A percentile compares a stretch with the other conserved stretches of the same genome.
Conservation (phyloP, 1,139 yeast species). For the Yamadazyma pseudoaaseri region DNA sequence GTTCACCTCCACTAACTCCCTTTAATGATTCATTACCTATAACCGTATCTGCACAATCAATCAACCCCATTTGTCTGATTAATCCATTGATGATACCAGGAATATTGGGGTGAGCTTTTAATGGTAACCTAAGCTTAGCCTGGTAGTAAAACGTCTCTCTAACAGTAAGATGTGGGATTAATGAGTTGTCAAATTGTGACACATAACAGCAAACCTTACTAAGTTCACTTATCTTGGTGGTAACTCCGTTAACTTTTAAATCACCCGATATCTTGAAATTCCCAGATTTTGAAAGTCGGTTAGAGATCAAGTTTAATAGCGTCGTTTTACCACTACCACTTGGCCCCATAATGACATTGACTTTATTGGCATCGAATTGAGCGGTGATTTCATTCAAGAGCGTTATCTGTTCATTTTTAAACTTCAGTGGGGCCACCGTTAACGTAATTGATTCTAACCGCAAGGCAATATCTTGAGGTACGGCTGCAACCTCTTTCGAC, state of each 20-base stretch:
- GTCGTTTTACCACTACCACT: slow-evolving; percentile 88
- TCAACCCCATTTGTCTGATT: slow-evolving; percentile 65
- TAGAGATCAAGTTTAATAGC: slow-evolving; percentile 62
- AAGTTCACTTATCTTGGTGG: slow-evolving; percentile 44
- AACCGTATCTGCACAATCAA: slow-evolving; percentile 74
- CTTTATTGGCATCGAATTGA: slow-evolving; percentile 53
- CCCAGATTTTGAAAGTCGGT: slow-evolving; percentile 47
- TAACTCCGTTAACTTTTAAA: slow-evolving; percentile 17
- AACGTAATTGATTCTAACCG: slow-evolving; percentile 16
- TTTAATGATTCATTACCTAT: slow-evolving; percentile 72
- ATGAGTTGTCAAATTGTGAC: slow-evolving; percentile 74
- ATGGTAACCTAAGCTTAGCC: slow-evolving; percentile 60
- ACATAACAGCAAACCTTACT: slow-evolving; percentile 65
- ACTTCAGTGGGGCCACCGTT: slow-evolving; percentile 6
- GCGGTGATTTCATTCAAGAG: slow-evolving; percentile 53
- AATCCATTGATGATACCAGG: slow-evolving; percentile 48
- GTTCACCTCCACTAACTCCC: slow-evolving; percentile 88
- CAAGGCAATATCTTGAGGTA: slow-evolving; percentile 9
- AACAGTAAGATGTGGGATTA: slow-evolving; percentile 70
- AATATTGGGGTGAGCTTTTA: slow-evolving; percentile 29
- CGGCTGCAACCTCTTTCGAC: slow-evolving; percentile 11
- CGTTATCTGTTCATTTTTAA: slow-evolving; percentile 11
- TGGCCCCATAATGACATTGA: slow-evolving; percentile 89
- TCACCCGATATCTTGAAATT: slow-evolving; percentile 23
- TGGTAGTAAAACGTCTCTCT: slow-evolving; percentile 73